Evolutionary conservation across 2,329 filamentous ascomycete genomes (phyloP).

Genomic region (Colletotrichum brevisporum): DNA sequence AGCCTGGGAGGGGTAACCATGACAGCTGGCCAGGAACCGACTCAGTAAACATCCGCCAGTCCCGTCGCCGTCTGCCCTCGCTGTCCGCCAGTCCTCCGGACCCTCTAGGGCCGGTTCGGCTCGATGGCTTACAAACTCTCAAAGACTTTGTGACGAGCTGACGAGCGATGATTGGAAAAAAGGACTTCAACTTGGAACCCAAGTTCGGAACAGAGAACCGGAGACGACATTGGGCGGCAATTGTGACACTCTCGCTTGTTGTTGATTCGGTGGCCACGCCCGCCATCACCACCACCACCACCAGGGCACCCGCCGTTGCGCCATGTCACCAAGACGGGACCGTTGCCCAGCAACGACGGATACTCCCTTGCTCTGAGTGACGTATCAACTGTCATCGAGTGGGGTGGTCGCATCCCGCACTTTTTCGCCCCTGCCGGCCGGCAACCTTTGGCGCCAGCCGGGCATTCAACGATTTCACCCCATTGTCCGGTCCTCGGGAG

Average conservation of each 20-base stretch:
- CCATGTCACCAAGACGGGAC: constrained; percentile 12
- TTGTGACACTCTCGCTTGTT: constrained; percentile 8
- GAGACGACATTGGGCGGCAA: constrained; percentile 21
- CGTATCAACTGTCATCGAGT: constrained; percentile 36
- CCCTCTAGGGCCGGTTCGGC: neutral
- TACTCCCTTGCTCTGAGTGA: constrained; percentile 39
- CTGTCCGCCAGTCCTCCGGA: neutral
- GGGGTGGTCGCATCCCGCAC: neutral
- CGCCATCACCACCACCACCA: neutral
- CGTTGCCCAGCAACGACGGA: constrained; percentile 42
- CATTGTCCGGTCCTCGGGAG: no score
- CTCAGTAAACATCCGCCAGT: neutral
- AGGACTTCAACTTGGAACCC: neutral
- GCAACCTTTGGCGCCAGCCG: constrained; percentile 1
- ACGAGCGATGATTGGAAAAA: constrained; percentile 11
- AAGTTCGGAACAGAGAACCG: neutral
- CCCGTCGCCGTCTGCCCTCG: neutral
- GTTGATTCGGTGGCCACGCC: neutral
- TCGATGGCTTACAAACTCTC: neutral
- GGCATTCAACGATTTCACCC: neutral
- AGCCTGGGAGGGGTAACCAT: neutral
- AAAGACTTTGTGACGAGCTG: neutral
- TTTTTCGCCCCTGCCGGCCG: constrained; percentile 13
- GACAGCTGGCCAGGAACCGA: constrained; percentile 4
- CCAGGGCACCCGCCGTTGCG: neutral